Percentiles rank a stretch among this genome's conserved stretches.
phyloP scores from a whole-genome alignment of 2,329 filamentous ascomycete species.

The Lachnum nothofagi region DNA sequence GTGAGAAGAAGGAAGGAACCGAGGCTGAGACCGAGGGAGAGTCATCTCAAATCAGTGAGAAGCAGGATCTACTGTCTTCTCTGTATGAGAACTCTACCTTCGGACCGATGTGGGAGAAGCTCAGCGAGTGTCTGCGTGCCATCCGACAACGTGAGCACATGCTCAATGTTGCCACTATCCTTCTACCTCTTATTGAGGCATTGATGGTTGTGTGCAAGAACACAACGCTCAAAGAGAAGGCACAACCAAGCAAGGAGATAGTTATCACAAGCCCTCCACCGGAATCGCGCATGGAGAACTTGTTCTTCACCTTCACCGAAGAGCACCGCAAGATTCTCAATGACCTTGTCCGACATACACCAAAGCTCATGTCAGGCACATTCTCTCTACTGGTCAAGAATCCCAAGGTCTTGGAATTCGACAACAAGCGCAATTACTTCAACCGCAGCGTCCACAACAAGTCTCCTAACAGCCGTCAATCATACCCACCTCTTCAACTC shows the following conservation, averaged over 20 bases:
- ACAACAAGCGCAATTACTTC: constrained; percentile 99
- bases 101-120: constrained; percentile 81
- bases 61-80: constrained; percentile 78
- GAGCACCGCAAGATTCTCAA: constrained; percentile 97
- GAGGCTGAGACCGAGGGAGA: constrained; percentile 51
- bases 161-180: constrained; percentile 93
- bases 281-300: constrained; percentile 74
- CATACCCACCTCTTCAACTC: constrained; percentile 70
- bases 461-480: constrained; percentile 63
- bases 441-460: constrained; percentile 83
- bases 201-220: constrained; percentile 99
- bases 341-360: constrained; percentile 92
- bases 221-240: constrained; percentile 53
- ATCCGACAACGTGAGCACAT: constrained; percentile 92
- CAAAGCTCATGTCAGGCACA: constrained; percentile 96
- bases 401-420: constrained; percentile 96
- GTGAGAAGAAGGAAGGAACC: constrained; percentile 42
- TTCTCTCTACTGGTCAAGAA: constrained; percentile 96
- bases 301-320: constrained; percentile 97
- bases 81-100: constrained; percentile 91
- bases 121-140: constrained; percentile 80
- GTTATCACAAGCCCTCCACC: constrained; percentile 70
- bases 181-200: constrained; percentile 89
- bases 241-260: constrained; percentile 57
- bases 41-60: constrained; percentile 53